phyloP scores from a whole-genome alignment of 495 filamentous ascomycete genomes.

The Extremus antarcticus region DNA sequence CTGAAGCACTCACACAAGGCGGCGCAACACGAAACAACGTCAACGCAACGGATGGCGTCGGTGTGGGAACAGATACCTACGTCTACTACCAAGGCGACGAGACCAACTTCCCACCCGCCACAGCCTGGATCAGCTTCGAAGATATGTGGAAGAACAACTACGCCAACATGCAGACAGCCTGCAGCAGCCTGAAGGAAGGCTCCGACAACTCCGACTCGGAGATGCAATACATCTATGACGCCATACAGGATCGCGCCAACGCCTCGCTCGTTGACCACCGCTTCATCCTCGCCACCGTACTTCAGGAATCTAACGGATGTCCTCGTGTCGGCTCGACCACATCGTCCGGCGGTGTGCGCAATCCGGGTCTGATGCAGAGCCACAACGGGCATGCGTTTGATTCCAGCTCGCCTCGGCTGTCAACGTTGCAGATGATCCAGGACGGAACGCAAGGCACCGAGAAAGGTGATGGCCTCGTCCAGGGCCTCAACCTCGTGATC shows the following conservation, averaged over 20 bases:
- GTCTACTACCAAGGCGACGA: conserved; percentile 13
- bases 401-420: background rate
- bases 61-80: conserved; percentile 13
- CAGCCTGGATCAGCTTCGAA: conserved; percentile 8
- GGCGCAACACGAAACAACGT: conserved; percentile 18
- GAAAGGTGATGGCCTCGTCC: conserved; percentile 15
- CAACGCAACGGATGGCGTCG: conserved; percentile 16
- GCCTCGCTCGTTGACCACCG: conserved; percentile 17
- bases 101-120: conserved; percentile 2
- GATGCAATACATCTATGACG: conserved; percentile 45
- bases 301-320: conserved; percentile 21
- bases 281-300: conserved; percentile 19
- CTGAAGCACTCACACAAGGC: conserved; percentile 3
- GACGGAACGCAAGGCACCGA: conserved; percentile 21
- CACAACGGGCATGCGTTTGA: conserved; percentile 7
- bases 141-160: conserved; percentile 30
- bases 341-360: conserved; percentile 33
- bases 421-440: conserved; percentile 16
- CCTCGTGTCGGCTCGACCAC: conserved; percentile 36
- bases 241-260: conserved; percentile 13
- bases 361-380: conserved; percentile 46
- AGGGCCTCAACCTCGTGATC: conserved; percentile 13
- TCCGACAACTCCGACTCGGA: conserved; percentile 54
- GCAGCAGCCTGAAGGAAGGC: background rate
- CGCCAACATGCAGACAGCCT: conserved; percentile 29